Base-by-base conservation (phyloP, 257 asterid genomes). In the Nicotiana attenuata region DNA sequence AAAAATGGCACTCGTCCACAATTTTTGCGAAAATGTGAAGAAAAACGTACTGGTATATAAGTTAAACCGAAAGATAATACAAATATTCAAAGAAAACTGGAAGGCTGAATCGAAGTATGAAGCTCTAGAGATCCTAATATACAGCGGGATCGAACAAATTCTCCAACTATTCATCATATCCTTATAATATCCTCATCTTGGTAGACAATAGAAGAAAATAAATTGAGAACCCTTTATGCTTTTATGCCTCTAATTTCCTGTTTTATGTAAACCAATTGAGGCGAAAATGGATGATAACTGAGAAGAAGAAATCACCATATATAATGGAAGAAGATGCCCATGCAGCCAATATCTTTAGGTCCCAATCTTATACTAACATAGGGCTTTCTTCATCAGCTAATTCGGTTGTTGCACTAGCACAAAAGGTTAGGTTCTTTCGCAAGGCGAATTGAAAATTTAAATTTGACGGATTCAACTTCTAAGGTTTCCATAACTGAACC, bases 291-390 rank as follows among this genome's bases (percentile, higher is more conserved):
- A 82, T 4, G 84, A 81, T 8, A 83, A 17, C 3, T 82, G 81
- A 41, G 93, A 83, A 20, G 86, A 60, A 45, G 83, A 83, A 28
- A 85, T 85, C 35, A 78, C 91, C 4, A 89, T 35, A 6, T 35
- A 5, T 84, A 38, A 81, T 92, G 89, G 94, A 91, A 82, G 81
- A 88, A 82, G 92, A 94, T 14, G 60, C 20, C 14, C 3, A 80
- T 5, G n/a, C 33, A 10, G 38, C 38, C 60, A 73, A 47, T 73
- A 73, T 47, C 31, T 22, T 73, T 47, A 19, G 15, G 13, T 22
- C 82, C 45, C 82, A 53, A 24, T 76, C 88, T 24, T 80, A 59
- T 24, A 8, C 60, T 53, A 35, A 33, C 35, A 7, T 17, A 35
- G 78, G 84, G 1, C 82, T 77, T 7, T 71, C 77, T 33, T 60